Base-by-base conservation (phyloP, 257 asterid species). In the Verbascum thapsus region DNA sequence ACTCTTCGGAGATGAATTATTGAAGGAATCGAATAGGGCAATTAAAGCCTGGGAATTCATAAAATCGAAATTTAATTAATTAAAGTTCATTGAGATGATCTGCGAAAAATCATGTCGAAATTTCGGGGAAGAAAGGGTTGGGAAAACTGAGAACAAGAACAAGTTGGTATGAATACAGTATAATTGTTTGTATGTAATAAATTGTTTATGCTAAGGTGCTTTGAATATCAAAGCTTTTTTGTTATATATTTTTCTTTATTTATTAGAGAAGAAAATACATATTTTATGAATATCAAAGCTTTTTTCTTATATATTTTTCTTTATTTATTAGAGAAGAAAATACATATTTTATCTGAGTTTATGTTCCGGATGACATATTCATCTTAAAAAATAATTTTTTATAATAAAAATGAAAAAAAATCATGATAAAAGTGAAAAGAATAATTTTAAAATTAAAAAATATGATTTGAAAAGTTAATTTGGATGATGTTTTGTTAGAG, bases 141-240 rank as follows among this genome's bases (percentile, higher is more conserved):
- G 38, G 67, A 64, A 49, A 59, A 64, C 37, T 61, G 44, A 37
- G 53, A 42, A 15, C 66, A 64, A 47, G 41, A 48, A 37, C n/a
- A 17, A 61, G 62, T 52, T n/a, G n/a, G n/a, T n/a, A n/a, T n/a
- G n/a, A n/a, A n/a, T n/a, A n/a, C 66, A 64, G 67, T 42, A 35
- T 39, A 69, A n/a, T n/a, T 63, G 41, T 4, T n/a, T 15, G 20
- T 23, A 39, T 42, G 50, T 37, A 57, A n/a, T n/a, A n/a, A n/a
- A n/a, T 44, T 66, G 53, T 68, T 34, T n/a, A 76, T 76, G 78
- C n/a, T n/a, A n/a, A n/a, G n/a, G n/a, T n/a, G 72, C 53, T 66
- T 70, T n/a, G n/a, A n/a, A n/a, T n/a, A n/a, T 76, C 69, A 72
- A 76, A 72, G 64, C 62, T 68, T 34, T 47, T 65, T 58, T 18